Conservation (phyloP, 164 flowering plant genomes). For the Cinnamomum chago region DNA sequence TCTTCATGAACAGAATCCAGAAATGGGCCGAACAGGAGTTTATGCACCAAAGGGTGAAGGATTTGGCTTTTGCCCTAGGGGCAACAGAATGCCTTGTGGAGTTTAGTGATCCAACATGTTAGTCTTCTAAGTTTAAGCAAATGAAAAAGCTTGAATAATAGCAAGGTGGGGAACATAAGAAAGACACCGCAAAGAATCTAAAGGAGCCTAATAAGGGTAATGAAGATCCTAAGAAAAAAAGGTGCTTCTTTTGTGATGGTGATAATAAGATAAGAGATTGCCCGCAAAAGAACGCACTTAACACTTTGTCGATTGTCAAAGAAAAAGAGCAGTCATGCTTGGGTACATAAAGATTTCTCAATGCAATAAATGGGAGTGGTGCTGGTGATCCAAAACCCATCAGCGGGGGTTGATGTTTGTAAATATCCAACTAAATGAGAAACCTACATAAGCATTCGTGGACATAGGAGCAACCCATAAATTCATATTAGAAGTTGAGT, state of each 20-base stretch:
- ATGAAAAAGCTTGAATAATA: not conserved
- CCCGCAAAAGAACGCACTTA: not conserved
- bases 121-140: not conserved
- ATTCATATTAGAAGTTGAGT: not conserved
- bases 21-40: not conserved
- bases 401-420: not conserved
- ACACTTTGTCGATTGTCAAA: not conserved
- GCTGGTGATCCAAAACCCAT: not conserved
- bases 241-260: not conserved
- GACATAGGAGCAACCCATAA: constrained; percentile 5
- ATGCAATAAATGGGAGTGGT: not conserved
- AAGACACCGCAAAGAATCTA: not conserved
- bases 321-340: not conserved
- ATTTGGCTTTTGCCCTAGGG: not conserved
- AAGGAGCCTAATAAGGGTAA: not conserved
- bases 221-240: not conserved
- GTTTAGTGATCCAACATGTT: not conserved
- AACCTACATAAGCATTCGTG: not conserved
- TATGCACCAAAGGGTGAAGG: not conserved
- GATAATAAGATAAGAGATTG: not conserved
- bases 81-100: not conserved
- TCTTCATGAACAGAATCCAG: not conserved
- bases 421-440: not conserved
- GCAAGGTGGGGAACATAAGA: not conserved
- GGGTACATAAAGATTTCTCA: not conserved